These are phyloP conservation scores for Kwoniella newhampshirensis DNA, from an alignment of 768 basidiomycete species.

Conservation along the genomic window DNA sequence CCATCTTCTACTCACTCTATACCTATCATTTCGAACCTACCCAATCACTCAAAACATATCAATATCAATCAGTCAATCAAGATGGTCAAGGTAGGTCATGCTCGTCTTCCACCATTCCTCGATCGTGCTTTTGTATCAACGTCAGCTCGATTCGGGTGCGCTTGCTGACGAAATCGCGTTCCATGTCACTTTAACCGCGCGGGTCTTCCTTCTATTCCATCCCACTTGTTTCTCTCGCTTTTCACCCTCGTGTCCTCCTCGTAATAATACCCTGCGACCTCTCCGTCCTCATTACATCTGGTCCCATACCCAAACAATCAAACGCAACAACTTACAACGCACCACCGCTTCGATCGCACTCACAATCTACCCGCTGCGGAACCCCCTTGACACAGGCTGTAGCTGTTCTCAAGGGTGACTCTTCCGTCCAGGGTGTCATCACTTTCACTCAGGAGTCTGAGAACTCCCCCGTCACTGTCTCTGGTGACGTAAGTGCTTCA, in stretches of 20 bases:
- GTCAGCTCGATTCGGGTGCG: neutral
- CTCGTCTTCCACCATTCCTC: too few species aligned
- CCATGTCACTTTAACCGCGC: neutral
- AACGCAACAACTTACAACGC: too few species aligned
- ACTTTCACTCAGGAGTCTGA: constrained; percentile 63
- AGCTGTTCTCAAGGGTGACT: constrained; percentile 65
- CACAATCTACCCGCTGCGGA: too few species aligned
- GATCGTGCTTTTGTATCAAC: neutral
- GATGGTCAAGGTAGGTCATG: constrained; percentile 47
- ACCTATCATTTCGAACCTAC: neutral
- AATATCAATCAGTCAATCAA: constrained; percentile 17
- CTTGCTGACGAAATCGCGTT: neutral
- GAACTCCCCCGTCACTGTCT: constrained; percentile 62
- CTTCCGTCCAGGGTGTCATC: constrained; percentile 65
- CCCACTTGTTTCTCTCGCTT: neutral
- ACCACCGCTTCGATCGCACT: too few species aligned
- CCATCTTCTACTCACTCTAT: neutral
- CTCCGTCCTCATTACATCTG: too few species aligned
- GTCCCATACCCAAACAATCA: neutral
- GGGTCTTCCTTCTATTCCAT: constrained; percentile 5
- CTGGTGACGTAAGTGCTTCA: constrained; percentile 56
- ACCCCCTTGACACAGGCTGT: constrained; percentile 58
- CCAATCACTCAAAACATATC: neutral
- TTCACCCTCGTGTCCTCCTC: neutral
- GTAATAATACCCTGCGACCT: neutral